Base-by-base conservation (phyloP, 176 grass and related monocot genomes). In the Metroxylon sagu region DNA sequence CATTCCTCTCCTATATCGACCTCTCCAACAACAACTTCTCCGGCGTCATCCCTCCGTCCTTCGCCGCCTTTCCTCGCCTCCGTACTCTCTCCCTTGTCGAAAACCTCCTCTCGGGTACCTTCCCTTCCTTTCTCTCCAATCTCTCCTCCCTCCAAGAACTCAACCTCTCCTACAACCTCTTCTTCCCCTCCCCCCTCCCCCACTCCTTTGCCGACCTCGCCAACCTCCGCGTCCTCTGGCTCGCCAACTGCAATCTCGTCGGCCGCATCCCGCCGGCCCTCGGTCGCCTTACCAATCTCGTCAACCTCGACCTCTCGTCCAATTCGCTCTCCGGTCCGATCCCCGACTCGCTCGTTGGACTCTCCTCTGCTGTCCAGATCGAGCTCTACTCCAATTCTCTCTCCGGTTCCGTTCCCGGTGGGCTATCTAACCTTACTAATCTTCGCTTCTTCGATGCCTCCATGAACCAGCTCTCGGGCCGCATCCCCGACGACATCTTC, bases 21-120 rank as follows among this genome's bases (percentile, higher is more conserved):
- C 52, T 68, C 52, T 55, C 52, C 52, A 3, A 4, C n/a, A 68
- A 68, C 65, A 68, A 68, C 52, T 68, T 68, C 52, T 68, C 52
- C 18, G 65, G 51, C n/a, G 50, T 16, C 7, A 15, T 68, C 16
- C 65, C 65, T 8, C 12, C 0, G 14, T 68, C 65, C 4, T 68
- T 56, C 52, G 52, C 25, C 10, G 2, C 31, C 28, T 56, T 56
- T 29, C 12, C 51, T 16, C 5, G 18, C 15, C 65, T 68, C 8
- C 52, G 16, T 1, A 30, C 14, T 17, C 65, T 56, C 28, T 16
- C 27, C 29, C 17, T 56, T 4, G 18, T 55, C 5, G 52, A 18
- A 7, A 68, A 68, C 29, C 51, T 48, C 17, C 65, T 68, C 52
- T 68, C 65, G 18, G 52, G 65, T 6, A 52, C 51, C 8, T 1